A percentile compares a stretch with the other conserved stretches of the same genome.
Conservation (phyloP, 768 basidiomycete species). For the Tulasnella sp. region DNA sequence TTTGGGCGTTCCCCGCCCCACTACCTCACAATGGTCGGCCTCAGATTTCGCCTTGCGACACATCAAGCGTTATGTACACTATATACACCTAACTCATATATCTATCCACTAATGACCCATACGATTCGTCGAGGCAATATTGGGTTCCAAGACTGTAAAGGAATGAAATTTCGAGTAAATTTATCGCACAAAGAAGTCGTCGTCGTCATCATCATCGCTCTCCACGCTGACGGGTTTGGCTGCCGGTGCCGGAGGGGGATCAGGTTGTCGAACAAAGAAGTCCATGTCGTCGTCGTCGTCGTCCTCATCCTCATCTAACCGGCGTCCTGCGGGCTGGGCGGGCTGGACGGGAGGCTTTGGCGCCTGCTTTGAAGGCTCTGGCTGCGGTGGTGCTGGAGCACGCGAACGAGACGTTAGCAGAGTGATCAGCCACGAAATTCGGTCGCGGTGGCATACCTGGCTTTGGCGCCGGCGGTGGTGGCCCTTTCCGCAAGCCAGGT, state of each 20-base stretch:
- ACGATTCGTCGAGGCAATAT: background rate
- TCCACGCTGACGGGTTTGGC: background rate
- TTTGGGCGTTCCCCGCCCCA: background rate
- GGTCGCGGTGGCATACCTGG: background rate
- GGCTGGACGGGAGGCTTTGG: background rate
- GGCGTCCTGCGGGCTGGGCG: background rate
- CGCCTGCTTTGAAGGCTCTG: background rate
- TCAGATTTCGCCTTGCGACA: background rate
- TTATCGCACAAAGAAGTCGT: background rate
- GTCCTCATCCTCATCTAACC: background rate
- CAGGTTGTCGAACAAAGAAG: background rate
- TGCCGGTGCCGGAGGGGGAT: background rate
- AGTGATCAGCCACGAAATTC: background rate
- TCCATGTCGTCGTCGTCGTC: slow-evolving; percentile 3
- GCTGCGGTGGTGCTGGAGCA: background rate
- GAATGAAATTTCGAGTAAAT: background rate
- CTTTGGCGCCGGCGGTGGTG: background rate
- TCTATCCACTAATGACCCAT: slow-evolving; percentile 18
- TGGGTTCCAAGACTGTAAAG: background rate
- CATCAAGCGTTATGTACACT: background rate
- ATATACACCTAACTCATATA: background rate
- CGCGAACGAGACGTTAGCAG: background rate
- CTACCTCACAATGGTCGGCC: background rate
- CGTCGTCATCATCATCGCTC: slow-evolving; percentile 1
- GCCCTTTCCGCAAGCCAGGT: background rate